A percentile compares a stretch with the other conserved stretches of the same genome.
Evolutionary conservation across 192 early-diverging fungal species (phyloP).

Genomic region (Podila horticola): DNA sequence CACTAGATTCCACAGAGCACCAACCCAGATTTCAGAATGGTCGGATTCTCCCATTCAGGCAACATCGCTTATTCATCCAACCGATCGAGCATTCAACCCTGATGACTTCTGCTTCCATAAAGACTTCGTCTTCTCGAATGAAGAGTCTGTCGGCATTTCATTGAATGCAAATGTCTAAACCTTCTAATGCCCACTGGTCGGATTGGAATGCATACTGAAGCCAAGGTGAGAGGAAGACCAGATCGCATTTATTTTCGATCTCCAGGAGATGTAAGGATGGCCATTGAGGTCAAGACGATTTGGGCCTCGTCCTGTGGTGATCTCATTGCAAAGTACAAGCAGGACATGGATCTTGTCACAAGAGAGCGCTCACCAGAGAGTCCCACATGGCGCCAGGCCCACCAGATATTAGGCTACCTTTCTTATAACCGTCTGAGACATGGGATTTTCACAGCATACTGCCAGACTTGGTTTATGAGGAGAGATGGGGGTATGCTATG

Average conservation of each 20-base stretch:
- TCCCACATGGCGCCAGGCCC: constrained; percentile 18
- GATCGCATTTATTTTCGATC: constrained; percentile 17
- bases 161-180: constrained; percentile 16
- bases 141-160: constrained; percentile 6
- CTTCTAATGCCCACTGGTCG: not conserved
- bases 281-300: constrained; percentile 16
- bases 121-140: constrained; percentile 6
- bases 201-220: constrained; percentile 5
- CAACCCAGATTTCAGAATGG: constrained; percentile 19
- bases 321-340: constrained; percentile 9
- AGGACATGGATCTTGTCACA: constrained; percentile 12
- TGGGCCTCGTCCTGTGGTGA: constrained; percentile 13
- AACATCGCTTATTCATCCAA: constrained; percentile 14
- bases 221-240: constrained; percentile 9
- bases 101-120: constrained; percentile 5
- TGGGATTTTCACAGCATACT: constrained; percentile 8
- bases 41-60: constrained; percentile 11
- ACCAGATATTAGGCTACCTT: constrained; percentile 24
- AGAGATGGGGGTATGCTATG: constrained; percentile 14
- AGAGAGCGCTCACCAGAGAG: constrained; percentile 9
- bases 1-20: constrained; percentile 8
- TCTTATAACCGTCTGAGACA: constrained; percentile 13
- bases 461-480: constrained; percentile 25
- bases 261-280: constrained; percentile 9
- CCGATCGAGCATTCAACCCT: constrained; percentile 13